These are phyloP conservation scores for Sambucus nigra DNA, from an alignment of 129 eudicot species.

Conservation along the genomic window DNA sequence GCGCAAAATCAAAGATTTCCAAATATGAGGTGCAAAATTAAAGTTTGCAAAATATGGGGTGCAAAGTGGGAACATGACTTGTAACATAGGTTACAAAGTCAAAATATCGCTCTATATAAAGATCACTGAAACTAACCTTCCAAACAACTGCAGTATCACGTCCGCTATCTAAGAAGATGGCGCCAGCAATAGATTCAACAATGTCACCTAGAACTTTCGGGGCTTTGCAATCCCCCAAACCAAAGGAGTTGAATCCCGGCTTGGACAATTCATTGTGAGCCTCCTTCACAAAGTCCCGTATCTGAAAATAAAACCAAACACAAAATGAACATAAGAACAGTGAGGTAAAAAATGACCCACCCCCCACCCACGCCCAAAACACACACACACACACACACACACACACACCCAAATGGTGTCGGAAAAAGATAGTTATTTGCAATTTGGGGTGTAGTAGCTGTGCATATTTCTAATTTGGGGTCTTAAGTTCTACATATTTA, in stretches of 20 bases:
- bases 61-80: no score
- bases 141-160: conserved; percentile 72
- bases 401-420: background rate
- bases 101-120: no score
- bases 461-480: no score
- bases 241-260: conserved; percentile 88
- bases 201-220: conserved; percentile 98
- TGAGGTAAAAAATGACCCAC: no score
- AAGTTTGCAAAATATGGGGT: no score
- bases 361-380: no score
- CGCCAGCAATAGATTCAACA: conserved; percentile 97
- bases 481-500: no score
- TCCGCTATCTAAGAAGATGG: conserved; percentile 73
- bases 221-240: conserved; percentile 98
- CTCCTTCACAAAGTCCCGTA: conserved; percentile 90
- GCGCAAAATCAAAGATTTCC: no score
- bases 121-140: conserved; percentile 43
- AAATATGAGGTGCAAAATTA: no score
- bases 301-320: conserved; percentile 32
- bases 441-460: no score
- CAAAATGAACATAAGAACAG: background rate
- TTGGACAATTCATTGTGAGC: conserved; percentile 53
- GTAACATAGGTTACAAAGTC: no score
- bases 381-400: no score
- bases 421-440: background rate